Evolutionary conservation across 352 stramenopile genomes (phyloP).

Genomic region (Phytophthora kernoviae): DNA sequence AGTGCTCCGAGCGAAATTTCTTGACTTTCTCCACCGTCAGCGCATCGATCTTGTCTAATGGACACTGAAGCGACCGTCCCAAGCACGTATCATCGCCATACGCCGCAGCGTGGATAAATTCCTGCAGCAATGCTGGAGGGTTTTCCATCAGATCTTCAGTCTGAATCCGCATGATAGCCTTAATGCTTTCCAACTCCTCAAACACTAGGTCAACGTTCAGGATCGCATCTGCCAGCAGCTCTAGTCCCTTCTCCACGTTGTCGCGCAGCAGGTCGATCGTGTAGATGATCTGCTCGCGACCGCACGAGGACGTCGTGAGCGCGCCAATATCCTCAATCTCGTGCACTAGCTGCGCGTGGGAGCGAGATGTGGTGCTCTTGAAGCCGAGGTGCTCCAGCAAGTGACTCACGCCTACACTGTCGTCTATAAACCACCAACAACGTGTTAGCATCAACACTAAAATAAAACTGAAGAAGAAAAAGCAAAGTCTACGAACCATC

Average conservation of each 20-base stretch:
- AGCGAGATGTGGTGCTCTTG: conserved; percentile 90
- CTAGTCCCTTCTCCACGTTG: conserved; percentile 90
- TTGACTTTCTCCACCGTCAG: conserved; percentile 78
- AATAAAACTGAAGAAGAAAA: background rate
- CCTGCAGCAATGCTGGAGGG: conserved; percentile 77
- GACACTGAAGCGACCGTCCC: conserved; percentile 82
- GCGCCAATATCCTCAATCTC: conserved; percentile 94
- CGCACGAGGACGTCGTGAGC: conserved; percentile 90
- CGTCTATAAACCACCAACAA: conserved; percentile 27
- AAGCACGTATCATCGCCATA: conserved; percentile 78
- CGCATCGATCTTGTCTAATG: conserved; percentile 76
- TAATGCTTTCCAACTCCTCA: conserved; percentile 93
- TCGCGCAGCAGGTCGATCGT: conserved; percentile 96
- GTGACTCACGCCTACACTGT: conserved; percentile 90
- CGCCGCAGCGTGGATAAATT: conserved; percentile 89
- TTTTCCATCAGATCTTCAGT: conserved; percentile 92
- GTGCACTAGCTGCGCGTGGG: conserved; percentile 85
- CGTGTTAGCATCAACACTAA: background rate
- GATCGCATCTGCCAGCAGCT: conserved; percentile 91
- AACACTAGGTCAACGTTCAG: conserved; percentile 75
- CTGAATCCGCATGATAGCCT: conserved; percentile 94
- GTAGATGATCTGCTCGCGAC: conserved; percentile 97
- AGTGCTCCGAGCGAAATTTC: conserved; percentile 75
- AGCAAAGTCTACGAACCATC: conserved; percentile 32
- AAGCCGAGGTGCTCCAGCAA: conserved; percentile 96